phyloP scores from a whole-genome alignment of 176 grass and related monocot species.

The Aegilops speltoides region DNA sequence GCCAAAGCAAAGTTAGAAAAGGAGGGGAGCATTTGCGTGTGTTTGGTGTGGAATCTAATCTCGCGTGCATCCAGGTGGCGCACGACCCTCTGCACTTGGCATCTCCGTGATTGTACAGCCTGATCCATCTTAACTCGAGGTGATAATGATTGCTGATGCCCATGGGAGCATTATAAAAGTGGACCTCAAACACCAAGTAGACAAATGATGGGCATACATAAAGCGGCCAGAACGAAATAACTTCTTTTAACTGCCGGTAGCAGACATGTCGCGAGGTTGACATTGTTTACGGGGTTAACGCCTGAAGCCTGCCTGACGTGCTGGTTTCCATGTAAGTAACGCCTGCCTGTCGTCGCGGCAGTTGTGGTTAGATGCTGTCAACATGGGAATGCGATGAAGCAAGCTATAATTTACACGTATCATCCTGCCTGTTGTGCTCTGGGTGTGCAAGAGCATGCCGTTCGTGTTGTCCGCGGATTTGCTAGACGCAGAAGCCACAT shows the following conservation, averaged over 20 bases:
- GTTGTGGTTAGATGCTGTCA: neutral
- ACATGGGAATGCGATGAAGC: neutral
- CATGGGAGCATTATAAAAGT: slow-evolving; percentile 42
- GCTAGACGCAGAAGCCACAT: slow-evolving; percentile 20
- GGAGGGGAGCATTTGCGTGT: neutral
- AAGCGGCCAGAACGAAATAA: neutral
- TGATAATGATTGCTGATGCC: slow-evolving; percentile 42
- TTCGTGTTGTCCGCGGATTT: slow-evolving; percentile 37
- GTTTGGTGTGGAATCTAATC: slow-evolving; percentile 45
- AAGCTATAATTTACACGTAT: slow-evolving; percentile 3
- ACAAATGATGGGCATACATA: slow-evolving; percentile 16
- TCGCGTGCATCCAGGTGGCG: slow-evolving; percentile 22
- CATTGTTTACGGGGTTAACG: neutral
- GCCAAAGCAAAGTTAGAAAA: slow-evolving; percentile 35
- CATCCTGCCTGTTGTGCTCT: neutral
- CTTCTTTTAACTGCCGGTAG: neutral
- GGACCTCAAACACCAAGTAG: slow-evolving; percentile 9
- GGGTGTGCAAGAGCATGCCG: neutral
- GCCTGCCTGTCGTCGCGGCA: neutral
- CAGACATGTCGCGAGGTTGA: neutral
- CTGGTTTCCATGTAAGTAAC: neutral
- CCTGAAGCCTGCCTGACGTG: no score
- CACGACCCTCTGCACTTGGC: slow-evolving; percentile 5
- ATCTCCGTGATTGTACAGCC: slow-evolving; percentile 30
- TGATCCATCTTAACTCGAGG: slow-evolving; percentile 43